Evolutionary conservation across 1,284 basidiomycete genomes (phyloP), one percentile per base, ranked within the genome.

Genomic region (Trichosporon coremiiforme): DNA sequence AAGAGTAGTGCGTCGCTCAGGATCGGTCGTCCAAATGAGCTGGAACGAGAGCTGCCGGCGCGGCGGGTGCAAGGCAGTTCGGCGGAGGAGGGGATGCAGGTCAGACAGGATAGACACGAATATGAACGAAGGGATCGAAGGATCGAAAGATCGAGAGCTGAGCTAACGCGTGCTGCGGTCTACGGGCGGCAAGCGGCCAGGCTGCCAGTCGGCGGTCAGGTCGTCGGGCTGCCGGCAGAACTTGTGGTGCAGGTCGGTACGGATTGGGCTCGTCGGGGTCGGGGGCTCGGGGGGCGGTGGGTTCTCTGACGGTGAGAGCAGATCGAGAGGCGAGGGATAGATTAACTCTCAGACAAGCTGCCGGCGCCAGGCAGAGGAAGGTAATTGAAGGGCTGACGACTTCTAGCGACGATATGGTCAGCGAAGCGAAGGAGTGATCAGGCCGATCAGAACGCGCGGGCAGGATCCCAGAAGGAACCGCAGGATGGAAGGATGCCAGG

Each of bases 111-210:
- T n/a, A 45, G 17, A 45, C 41, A 45, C 15, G 41, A 45, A 45
- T 53, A 53, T 53, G 50, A 53, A 53, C 7, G 50, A 53, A 53
- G 50, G 50, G 50, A 53, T 53, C 50, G 50, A 53, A 53, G 50
- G 50, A 53, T 22, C 50, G 50, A 53, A 53, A 53, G 50, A 25
- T 53, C 50, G 50, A 53, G 50, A 53, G 50, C 50, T 53, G 50
- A 25, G 50, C 20, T 25, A 20, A 53, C 50, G 22, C 50, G 50
- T 10, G 22, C 50, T 53, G 50, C 50, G 20, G 50, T 53, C 9
- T 22, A 17, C 20, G 50, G 50, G 50, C 50, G 12, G 50, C 20
- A 20, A n/a, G n/a, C 47, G 47, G n/a, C 47, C 38, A 13, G 35
- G 38, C 38, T 12, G 38, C 13, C 38, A 13, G 38, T 25, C 25